Evolutionary conservation across 805 yeast species (phyloP).

Genomic region (Candida peoriensis): DNA sequence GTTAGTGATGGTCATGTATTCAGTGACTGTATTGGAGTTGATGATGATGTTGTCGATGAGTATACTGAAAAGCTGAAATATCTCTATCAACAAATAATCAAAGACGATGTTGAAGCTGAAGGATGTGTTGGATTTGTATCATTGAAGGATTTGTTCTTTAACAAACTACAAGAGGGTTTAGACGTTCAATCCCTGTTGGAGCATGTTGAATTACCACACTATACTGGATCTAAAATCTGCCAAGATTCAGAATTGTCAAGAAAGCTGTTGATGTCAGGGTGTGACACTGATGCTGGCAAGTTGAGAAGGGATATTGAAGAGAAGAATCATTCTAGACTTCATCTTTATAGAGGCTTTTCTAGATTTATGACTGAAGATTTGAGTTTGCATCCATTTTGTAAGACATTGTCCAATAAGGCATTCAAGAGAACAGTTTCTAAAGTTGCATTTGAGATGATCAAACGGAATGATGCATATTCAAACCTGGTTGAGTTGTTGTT

Average conservation of each 20-base stretch:
- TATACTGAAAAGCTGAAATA: constrained; percentile 41
- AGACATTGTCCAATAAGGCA: constrained; percentile 33
- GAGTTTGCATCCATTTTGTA: constrained; percentile 34
- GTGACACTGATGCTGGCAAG: constrained; percentile 55
- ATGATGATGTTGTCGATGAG: constrained; percentile 45
- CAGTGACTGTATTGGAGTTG: constrained; percentile 60
- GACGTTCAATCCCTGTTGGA: constrained; percentile 28
- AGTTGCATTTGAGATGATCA: constrained; percentile 62
- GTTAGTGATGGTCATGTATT: constrained; percentile 65
- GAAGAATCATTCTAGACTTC: constrained; percentile 49
- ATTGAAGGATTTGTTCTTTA: constrained; percentile 35
- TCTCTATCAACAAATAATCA: constrained; percentile 33
- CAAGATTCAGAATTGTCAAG: constrained; percentile 34
- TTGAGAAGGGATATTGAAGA: constrained; percentile 56
- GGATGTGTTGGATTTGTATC: constrained; percentile 36
- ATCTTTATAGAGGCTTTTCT: constrained; percentile 51
- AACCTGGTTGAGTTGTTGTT: constrained; percentile 54
- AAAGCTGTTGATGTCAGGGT: constrained; percentile 37
- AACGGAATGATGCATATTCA: constrained; percentile 60
- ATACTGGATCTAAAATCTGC: constrained; percentile 35
- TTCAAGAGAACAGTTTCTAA: constrained; percentile 46
- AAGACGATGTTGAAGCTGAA: constrained; percentile 23
- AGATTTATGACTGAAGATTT: constrained; percentile 58
- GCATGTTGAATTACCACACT: constrained; percentile 28
- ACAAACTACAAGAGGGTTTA: constrained; percentile 19